Percentiles rank a stretch among this genome's conserved stretches.
Evolutionary conservation across 352 stramenopile species (phyloP).

Genomic region (Elongisporangium anandrum): DNA sequence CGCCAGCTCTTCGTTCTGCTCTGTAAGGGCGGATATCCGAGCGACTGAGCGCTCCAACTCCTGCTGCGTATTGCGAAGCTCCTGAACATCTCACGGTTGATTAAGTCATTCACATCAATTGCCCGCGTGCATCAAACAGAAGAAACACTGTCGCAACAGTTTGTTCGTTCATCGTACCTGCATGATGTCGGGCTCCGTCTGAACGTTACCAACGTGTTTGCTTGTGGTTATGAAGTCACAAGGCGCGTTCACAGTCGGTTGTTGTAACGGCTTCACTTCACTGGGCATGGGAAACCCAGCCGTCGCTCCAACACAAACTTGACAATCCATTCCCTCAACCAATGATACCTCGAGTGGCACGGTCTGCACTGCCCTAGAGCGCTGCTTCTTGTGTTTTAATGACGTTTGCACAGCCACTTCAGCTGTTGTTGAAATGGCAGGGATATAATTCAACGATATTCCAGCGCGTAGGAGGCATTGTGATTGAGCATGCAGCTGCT

Average conservation of each 20-base stretch:
- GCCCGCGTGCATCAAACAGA: too few relatives aligned
- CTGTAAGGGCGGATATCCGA: slow-evolving; percentile 16
- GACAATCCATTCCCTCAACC: neutral
- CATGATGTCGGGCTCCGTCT: neutral
- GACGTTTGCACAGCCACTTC: neutral
- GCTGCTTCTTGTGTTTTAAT: neutral
- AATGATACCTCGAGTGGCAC: neutral
- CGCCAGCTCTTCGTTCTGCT: slow-evolving; percentile 24
- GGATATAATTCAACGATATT: neutral
- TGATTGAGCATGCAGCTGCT: neutral
- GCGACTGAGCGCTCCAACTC: slow-evolving; percentile 12
- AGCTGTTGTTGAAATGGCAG: neutral
- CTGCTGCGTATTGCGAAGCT: slow-evolving; percentile 4
- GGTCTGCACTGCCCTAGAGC: neutral
- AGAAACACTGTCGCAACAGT: too few relatives aligned
- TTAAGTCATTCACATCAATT: too few relatives aligned
- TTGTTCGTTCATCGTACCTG: neutral
- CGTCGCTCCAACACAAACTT: neutral
- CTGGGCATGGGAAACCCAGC: neutral
- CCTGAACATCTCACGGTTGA: neutral
- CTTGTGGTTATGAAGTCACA: neutral
- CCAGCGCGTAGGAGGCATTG: neutral
- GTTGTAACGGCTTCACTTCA: neutral
- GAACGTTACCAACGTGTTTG: neutral
- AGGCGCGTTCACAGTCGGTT: neutral